These are phyloP conservation scores for Alternaria novae-zelandiae DNA, from an alignment of 2,329 filamentous ascomycete species.

Conservation along the genomic window DNA sequence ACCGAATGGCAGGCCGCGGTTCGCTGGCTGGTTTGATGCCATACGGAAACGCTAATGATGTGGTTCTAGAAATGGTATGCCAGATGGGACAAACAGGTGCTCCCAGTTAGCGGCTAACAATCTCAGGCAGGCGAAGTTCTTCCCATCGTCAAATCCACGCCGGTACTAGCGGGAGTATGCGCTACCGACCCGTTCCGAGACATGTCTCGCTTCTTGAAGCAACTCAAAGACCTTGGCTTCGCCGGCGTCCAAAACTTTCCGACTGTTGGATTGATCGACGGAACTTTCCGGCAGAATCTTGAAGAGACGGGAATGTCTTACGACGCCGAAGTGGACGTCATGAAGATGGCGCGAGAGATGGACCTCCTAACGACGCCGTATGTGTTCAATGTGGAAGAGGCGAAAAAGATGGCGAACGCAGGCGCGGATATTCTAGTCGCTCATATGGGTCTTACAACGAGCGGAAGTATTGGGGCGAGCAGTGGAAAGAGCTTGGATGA, in stretches of 20 bases:
- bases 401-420: slow-evolving; percentile 65
- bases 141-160: slow-evolving; percentile 67
- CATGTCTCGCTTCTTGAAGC: slow-evolving; percentile 65
- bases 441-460: slow-evolving; percentile 72
- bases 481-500: slow-evolving; percentile 68
- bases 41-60: slow-evolving; percentile 73
- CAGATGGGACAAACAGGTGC: no score
- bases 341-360: slow-evolving; percentile 64
- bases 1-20: slow-evolving; percentile 74
- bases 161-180: slow-evolving; percentile 74
- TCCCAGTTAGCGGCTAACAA: not conserved
- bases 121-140: slow-evolving; percentile 67
- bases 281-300: slow-evolving; percentile 68
- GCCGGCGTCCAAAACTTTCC: slow-evolving; percentile 77
- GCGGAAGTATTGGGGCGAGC: slow-evolving; percentile 68
- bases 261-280: slow-evolving; percentile 74
- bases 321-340: slow-evolving; percentile 70
- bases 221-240: slow-evolving; percentile 69
- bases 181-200: slow-evolving; percentile 72
- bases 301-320: slow-evolving; percentile 78
- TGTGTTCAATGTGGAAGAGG: slow-evolving; percentile 69
- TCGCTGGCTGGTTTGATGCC: slow-evolving; percentile 74
- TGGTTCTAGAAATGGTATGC: slow-evolving; percentile 70
- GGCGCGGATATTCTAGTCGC: slow-evolving; percentile 72
- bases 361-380: slow-evolving; percentile 73